Conservation (phyloP, 345 rosid genomes). For the Eucalyptus pauciflora region DNA sequence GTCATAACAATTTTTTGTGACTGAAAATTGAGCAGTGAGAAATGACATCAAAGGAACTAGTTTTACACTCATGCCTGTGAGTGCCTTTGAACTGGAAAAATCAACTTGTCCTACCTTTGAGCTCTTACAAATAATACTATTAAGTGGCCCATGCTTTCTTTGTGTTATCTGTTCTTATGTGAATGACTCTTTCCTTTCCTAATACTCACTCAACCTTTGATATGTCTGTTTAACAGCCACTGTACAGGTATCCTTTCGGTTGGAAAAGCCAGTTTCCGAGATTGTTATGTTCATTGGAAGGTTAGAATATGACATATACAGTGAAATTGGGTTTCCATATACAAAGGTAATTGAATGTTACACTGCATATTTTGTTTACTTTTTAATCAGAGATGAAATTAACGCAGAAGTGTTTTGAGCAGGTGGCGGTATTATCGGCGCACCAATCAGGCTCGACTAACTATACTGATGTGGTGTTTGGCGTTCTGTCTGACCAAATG, state of each 20-base stretch:
- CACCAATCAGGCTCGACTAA: constrained; percentile 36
- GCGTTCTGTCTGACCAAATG: constrained; percentile 41
- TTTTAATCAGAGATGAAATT: not conserved
- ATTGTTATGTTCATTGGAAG: constrained; percentile 22
- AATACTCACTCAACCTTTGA: not conserved
- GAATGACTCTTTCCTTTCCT: not conserved
- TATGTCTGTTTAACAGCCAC: constrained; percentile 32
- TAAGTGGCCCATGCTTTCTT: not conserved
- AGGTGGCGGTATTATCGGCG: constrained; percentile 78
- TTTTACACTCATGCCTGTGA: not conserved
- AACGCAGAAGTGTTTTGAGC: constrained; percentile 11
- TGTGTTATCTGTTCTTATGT: not conserved
- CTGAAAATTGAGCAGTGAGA: not conserved
- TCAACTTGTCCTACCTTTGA: not conserved
- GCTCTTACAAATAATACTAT: not conserved
- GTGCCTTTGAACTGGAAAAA: too few relatives aligned
- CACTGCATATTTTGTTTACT: not conserved
- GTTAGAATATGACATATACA: constrained; percentile 48
- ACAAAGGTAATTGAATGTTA: constrained; percentile 35
- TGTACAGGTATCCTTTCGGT: constrained; percentile 40
- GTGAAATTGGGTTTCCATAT: constrained; percentile 37
- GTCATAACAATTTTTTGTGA: not conserved
- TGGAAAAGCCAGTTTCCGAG: constrained; percentile 34
- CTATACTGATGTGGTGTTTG: constrained; percentile 59
- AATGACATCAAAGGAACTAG: not conserved